These are phyloP conservation scores for Microcyclospora pomicola DNA, from an alignment of 2,329 filamentous ascomycete species.

Conservation along the genomic window DNA sequence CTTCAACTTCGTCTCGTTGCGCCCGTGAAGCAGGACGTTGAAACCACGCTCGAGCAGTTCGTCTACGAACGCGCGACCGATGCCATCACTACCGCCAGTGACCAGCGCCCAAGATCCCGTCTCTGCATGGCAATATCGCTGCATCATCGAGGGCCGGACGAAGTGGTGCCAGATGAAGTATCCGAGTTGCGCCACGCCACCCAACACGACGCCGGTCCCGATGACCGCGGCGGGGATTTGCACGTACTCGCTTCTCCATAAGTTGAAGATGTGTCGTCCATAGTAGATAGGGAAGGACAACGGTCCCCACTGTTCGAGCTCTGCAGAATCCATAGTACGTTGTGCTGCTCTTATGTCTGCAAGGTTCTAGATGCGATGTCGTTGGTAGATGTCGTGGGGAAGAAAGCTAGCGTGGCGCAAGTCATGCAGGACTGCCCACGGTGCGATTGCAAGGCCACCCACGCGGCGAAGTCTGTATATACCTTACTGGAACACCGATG, in stretches of 20 bases:
- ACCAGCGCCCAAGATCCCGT: constrained; percentile 9
- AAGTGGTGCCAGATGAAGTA: constrained; percentile 2
- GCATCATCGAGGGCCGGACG: constrained; percentile 3
- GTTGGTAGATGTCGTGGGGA: too few species aligned
- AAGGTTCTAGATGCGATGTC: too few species aligned
- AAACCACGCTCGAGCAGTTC: constrained; percentile 41
- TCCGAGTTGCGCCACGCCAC: not conserved
- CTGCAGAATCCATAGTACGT: too few species aligned
- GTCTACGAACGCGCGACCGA: constrained; percentile 37
- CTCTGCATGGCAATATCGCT: constrained; percentile 6
- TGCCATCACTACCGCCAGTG: constrained; percentile 43
- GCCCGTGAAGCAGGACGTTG: constrained; percentile 45
- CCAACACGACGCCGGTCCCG: not conserved
- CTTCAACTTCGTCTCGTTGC: constrained; percentile 36
- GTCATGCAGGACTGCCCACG: too few species aligned
- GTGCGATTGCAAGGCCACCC: too few species aligned
- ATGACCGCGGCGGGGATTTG: not conserved
- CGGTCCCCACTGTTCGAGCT: not conserved
- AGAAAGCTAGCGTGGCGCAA: too few species aligned
- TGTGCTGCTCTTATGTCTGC: too few species aligned
- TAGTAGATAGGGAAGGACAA: constrained; percentile 2
- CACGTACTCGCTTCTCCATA: not conserved
- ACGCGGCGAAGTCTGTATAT: too few species aligned
- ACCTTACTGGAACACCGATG: too few species aligned
- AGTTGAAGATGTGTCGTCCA: not conserved